Evolutionary conservation across 306 rosid genomes (phyloP).

Genomic region (Cicer arietinum): DNA sequence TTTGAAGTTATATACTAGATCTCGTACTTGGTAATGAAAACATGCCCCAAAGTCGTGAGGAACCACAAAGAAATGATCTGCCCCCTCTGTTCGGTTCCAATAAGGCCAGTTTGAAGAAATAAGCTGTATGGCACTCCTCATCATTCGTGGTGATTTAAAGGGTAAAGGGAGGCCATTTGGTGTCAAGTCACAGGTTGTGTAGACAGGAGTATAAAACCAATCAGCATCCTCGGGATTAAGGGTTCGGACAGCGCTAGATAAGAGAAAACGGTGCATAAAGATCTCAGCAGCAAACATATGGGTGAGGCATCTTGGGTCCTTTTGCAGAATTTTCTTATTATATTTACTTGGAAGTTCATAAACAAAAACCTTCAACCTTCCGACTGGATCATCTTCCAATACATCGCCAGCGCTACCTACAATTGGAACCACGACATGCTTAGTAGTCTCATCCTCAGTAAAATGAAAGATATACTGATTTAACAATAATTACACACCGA

Average conservation of each 20-base stretch:
- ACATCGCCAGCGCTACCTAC: slow-evolving; percentile 99
- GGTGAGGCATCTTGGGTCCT: slow-evolving; percentile 88
- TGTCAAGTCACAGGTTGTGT: slow-evolving; percentile 92
- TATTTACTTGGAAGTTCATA: slow-evolving; percentile 99
- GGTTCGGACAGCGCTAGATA: slow-evolving; percentile 92
- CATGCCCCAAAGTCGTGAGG: slow-evolving; percentile 99
- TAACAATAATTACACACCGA: slow-evolving; percentile 12
- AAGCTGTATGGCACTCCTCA: slow-evolving; percentile 96
- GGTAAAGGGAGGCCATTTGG: slow-evolving; percentile 98
- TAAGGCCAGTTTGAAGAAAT: slow-evolving; percentile 98
- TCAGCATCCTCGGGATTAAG: slow-evolving; percentile 98
- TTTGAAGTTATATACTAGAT: slow-evolving; percentile 1
- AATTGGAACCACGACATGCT: slow-evolving; percentile 42
- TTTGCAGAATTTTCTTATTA: slow-evolving; percentile 92
- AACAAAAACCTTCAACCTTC: slow-evolving; percentile 96
- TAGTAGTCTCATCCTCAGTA: background rate
- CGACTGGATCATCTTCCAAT: slow-evolving; percentile 95
- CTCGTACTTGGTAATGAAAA: slow-evolving; percentile 87
- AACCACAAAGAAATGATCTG: slow-evolving; percentile 91
- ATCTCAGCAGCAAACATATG: slow-evolving; percentile 99
- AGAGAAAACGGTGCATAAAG: slow-evolving; percentile 90
- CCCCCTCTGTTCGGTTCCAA: slow-evolving; percentile 93
- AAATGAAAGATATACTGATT: slow-evolving; percentile 5
- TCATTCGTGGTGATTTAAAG: slow-evolving; percentile 94
- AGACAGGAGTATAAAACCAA: slow-evolving; percentile 98